Evolutionary conservation across 2,329 filamentous ascomycete species (phyloP), one percentile per base, ranked within the genome.

Genomic region (Aspergillus sp.): DNA sequence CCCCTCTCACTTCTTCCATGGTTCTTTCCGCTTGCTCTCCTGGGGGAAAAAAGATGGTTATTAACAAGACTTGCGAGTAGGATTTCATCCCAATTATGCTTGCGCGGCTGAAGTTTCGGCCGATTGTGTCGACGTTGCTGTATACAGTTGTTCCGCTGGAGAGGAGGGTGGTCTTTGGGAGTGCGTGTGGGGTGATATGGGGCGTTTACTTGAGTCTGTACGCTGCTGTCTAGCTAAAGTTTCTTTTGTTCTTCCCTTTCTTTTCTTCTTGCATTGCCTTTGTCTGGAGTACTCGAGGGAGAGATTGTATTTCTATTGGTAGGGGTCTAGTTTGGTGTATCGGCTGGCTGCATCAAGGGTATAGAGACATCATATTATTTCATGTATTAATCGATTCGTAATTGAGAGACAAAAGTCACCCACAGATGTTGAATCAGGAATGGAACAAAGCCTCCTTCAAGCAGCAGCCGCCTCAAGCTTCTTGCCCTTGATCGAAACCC

Each of bases 51-150:
- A 51, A 4, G 22, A 17, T 41, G 19, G 22, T 48, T 15, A 17
- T 23, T 57, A 50, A 63, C 50, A 3, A 9, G 22, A 8, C 25
- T 28, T 15, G 34, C n/a, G 11, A 23, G n/a, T 15, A 80, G 48
- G 89, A 91, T 72, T 89, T 91, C 67, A 85, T 81, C 78, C 81
- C 83, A 0, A 81, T 94, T 59, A 81, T 92, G 67, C 71, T 79
- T 49, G 91, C 92, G 0, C 89, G 91, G 1, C 87, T 89, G 78
- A 89, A 85, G 71, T 81, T 93, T 61, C 92, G 91, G 86, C 91
- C 91, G 1, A 68, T 84, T 3, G 87, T 93, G 23, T 90, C 88
- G 64, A 72, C 90, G 19, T 72, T 91, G 64, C 91, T 91, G 80
- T 93, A 91, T 71, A 83, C 87, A 1, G 79, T 92, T 62, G 84